Base-by-base conservation (phyloP, 2,329 filamentous ascomycete species). In the Penicillium sp. region DNA sequence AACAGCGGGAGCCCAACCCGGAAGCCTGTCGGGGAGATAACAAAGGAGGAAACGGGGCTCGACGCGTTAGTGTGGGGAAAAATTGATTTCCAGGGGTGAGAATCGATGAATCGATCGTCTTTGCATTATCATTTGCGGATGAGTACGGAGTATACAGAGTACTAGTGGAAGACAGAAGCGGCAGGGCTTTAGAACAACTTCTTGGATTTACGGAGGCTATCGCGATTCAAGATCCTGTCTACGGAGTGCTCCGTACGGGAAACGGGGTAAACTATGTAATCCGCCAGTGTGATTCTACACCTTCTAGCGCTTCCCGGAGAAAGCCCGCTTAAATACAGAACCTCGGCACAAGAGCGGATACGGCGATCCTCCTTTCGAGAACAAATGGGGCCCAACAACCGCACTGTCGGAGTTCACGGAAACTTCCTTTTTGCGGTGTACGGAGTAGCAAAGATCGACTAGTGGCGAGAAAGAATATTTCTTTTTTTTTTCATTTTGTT, bases 271-370 rank as follows among this genome's bases (percentile, higher is more conserved):
- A 14, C 34, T 5, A 36, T 27, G 7, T 34, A 4, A 34, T 21
- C 9, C 38, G 29, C 38, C 18, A 42, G 10, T 39, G 16, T 29
- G n/a, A 5, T 53, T 48, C 44, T 48, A 53, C 29, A 6, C 40
- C 48, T 57, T 55, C 55, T 55, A 57, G 55, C 48, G 48, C 34
- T 38, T 11, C 31, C 52, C 40, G 21, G 45, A 38, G 31, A 32
- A 41, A 52, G 22, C 27, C 42, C 41, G 41, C 45, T 31, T 36
- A 36, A 14, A 24, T 34, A 34, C 32, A 24, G 36, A 34, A 51
- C 43, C 51, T 57, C 55, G 55, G 53, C 53, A 53, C n/a, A 31
- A 43, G 36, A 49, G 51, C 40, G 52, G 48, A 54, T 45, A 45
- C 42, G 49, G 38, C 46, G 48, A 57, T 57, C 56, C 32, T 52